Evolutionary conservation across 306 rosid genomes (phyloP).

Genomic region (Rosa multiflora): DNA sequence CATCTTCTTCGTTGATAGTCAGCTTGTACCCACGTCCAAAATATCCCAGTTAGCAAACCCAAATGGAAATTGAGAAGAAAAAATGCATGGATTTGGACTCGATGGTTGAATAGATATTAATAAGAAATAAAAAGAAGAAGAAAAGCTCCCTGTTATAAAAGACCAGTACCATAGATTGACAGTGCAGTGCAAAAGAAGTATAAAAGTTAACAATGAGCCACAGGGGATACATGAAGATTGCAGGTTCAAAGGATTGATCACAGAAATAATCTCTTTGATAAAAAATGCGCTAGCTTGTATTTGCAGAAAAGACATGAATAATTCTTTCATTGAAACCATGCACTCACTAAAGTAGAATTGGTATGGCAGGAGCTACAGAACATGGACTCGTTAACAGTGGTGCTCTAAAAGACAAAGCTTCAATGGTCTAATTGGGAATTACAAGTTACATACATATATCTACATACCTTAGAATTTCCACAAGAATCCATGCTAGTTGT

Average conservation of each 20-base stretch:
- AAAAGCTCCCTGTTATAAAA: not conserved
- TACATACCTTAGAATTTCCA: constrained; percentile 34
- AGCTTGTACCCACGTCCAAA: constrained; percentile 26
- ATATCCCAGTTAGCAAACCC: not conserved
- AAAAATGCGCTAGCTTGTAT: not conserved
- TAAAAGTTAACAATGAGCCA: not conserved
- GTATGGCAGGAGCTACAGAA: not conserved
- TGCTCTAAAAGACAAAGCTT: not conserved
- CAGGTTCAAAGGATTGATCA: not conserved
- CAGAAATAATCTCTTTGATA: not conserved
- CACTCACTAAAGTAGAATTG: not conserved
- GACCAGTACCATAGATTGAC: not conserved
- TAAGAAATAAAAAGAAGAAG: too few species aligned
- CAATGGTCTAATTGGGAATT: not conserved
- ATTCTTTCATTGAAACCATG: not conserved
- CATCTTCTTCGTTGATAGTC: constrained; percentile 47
- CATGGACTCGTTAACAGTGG: not conserved
- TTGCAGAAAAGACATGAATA: not conserved
- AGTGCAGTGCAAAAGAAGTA: not conserved
- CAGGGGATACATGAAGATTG: not conserved
- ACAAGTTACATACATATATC: not conserved
- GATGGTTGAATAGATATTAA: not conserved
- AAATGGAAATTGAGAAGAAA: not conserved
- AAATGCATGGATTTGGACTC: not conserved
- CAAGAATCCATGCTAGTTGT: constrained; percentile 24